Conservation (phyloP, 1,139 yeast species). For the Taphrina pruni region DNA sequence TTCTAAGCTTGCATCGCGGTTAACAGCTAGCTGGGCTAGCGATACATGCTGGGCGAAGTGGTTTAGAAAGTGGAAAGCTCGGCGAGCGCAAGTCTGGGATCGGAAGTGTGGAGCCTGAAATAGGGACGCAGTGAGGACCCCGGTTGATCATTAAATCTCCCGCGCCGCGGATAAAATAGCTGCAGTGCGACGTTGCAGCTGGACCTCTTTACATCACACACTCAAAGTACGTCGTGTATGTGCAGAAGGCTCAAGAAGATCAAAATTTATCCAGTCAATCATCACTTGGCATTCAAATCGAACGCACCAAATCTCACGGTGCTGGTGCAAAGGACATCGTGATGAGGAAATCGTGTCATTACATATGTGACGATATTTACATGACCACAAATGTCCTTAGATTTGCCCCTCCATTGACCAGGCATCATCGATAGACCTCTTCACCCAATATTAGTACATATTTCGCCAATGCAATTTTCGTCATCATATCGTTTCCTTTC, state of each 20-base stretch:
- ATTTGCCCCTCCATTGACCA: background rate
- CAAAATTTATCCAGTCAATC: too few relatives aligned
- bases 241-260: too few relatives aligned
- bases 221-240: too few relatives aligned
- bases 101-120: constrained; percentile 7
- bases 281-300: too few relatives aligned
- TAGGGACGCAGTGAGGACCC: background rate
- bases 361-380: background rate
- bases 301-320: background rate
- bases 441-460: background rate
- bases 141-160: too few relatives aligned
- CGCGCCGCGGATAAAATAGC: too few relatives aligned
- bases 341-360: background rate
- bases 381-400: background rate
- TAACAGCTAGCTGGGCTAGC: too few relatives aligned
- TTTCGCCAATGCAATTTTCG: constrained; percentile 12
- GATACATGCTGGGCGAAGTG: background rate
- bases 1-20: too few relatives aligned
- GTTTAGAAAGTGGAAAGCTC: background rate
- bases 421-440: background rate
- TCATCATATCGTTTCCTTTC: background rate
- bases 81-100: background rate
- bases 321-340: background rate
- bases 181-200: too few relatives aligned
- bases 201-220: too few relatives aligned